Percentiles rank a stretch among this genome's conserved stretches.
Evolutionary conservation across 306 rosid genomes (phyloP).

Genomic region (Fragaria ananassa): DNA sequence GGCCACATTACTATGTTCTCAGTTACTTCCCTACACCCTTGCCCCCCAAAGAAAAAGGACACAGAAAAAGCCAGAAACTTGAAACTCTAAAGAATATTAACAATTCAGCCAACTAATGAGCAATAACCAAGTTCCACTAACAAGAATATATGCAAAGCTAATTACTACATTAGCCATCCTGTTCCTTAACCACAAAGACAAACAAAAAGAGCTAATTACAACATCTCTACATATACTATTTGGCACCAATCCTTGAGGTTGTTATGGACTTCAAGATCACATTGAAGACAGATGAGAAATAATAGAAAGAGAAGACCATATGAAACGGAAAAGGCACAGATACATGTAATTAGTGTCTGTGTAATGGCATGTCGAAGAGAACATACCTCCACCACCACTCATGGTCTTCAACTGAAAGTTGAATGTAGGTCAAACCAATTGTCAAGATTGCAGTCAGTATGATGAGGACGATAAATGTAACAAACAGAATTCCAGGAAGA

Average conservation of each 20-base stretch:
- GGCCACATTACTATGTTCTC: not conserved
- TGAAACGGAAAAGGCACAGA: not conserved
- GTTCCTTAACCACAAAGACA: not conserved
- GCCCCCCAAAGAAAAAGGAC: not conserved
- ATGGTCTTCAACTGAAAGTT: conserved; percentile 83
- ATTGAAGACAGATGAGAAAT: not conserved
- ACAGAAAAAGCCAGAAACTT: not conserved
- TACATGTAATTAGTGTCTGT: not conserved
- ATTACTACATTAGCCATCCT: not conserved
- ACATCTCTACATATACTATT: not conserved
- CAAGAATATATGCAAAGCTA: not conserved
- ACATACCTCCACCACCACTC: conserved; percentile 96
- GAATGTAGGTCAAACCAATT: conserved; percentile 70
- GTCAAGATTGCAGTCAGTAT: conserved; percentile 53
- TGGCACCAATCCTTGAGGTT: not conserved
- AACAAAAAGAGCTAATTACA: not conserved
- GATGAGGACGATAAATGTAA: conserved; percentile 48
- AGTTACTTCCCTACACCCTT: not conserved
- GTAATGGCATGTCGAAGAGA: conserved; percentile 9
- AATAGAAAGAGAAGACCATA: not conserved
- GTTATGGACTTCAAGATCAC: not conserved
- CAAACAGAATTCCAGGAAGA: conserved; percentile 59
- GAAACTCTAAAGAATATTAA: not conserved
- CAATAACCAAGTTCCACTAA: not conserved
- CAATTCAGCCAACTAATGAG: not conserved